Conservation (phyloP, 352 stramenopile genomes). For the Pythium phragmitis region DNA sequence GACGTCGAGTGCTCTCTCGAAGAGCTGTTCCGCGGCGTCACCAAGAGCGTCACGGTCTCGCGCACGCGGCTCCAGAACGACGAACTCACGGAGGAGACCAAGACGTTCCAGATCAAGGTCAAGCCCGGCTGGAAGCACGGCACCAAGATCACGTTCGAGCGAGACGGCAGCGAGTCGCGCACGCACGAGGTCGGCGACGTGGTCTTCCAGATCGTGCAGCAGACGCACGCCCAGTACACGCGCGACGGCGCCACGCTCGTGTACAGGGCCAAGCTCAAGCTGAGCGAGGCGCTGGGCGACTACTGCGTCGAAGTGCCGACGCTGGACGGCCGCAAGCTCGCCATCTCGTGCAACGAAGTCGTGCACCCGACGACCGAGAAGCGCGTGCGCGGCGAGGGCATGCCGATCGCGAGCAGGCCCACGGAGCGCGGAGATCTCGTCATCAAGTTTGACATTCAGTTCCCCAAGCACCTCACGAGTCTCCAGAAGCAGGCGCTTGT, state of each 20-base stretch:
- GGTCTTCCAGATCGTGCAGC: constrained; percentile 91
- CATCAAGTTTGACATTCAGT: constrained; percentile 95
- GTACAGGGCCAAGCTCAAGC: constrained; percentile 91
- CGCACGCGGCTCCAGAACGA: constrained; percentile 77
- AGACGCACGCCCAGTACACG: constrained; percentile 82
- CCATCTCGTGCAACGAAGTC: constrained; percentile 92
- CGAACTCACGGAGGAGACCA: constrained; percentile 74
- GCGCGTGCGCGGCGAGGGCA: constrained; percentile 93
- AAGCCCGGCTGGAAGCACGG: constrained; percentile 94
- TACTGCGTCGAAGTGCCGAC: constrained; percentile 94
- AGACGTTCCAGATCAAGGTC: constrained; percentile 88
- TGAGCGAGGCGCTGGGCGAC: constrained; percentile 95
- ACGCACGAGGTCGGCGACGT: constrained; percentile 94
- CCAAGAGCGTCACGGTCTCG: constrained; percentile 87
- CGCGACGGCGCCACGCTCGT: constrained; percentile 92
- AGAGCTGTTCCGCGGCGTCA: constrained; percentile 89
- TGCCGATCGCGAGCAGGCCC: constrained; percentile 82
- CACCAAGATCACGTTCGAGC: constrained; percentile 95
- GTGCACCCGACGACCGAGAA: constrained; percentile 90
- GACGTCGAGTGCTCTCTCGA: constrained; percentile 86
- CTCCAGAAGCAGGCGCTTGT: constrained; percentile 90
- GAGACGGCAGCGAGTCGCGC: constrained; percentile 88
- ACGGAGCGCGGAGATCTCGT: constrained; percentile 90
- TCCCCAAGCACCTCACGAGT: constrained; percentile 92
- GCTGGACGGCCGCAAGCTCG: constrained; percentile 93